A percentile compares a stretch with the other conserved stretches of the same genome.
Evolutionary conservation across 352 stramenopile species (phyloP).

Genomic region (Achlya hypogyna): DNA sequence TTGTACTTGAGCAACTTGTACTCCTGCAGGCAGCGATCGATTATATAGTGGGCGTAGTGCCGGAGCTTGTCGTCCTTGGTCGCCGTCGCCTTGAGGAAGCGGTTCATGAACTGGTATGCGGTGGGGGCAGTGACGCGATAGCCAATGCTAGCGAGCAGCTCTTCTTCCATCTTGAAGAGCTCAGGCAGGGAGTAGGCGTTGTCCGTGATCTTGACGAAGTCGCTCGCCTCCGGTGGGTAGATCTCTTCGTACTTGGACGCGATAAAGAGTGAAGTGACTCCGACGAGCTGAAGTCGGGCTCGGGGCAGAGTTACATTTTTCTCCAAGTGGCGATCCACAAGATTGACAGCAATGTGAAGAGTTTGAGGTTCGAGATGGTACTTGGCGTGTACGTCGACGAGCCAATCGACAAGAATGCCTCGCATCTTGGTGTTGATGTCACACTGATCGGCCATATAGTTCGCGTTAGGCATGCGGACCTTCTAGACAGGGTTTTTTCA

Average conservation of each 20-base stretch:
- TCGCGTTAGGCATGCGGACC: slow-evolving; percentile 42
- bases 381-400: slow-evolving; percentile 89
- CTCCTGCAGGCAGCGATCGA: slow-evolving; percentile 97
- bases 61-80: slow-evolving; percentile 64
- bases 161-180: slow-evolving; percentile 75
- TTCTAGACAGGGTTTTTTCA: slow-evolving; percentile 29
- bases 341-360: slow-evolving; percentile 72
- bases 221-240: slow-evolving; percentile 86
- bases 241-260: slow-evolving; percentile 98
- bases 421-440: slow-evolving; percentile 99
- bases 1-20: slow-evolving; percentile 97
- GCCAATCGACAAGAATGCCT: slow-evolving; percentile 99
- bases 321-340: slow-evolving; percentile 76
- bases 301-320: slow-evolving; percentile 60
- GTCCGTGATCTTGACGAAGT: slow-evolving; percentile 97
- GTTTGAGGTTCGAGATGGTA: slow-evolving; percentile 71
- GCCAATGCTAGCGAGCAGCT: slow-evolving; percentile 55
- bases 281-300: slow-evolving; percentile 92
- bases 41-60: slow-evolving; percentile 94
- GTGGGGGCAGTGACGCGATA: slow-evolving; percentile 81
- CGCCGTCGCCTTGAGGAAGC: slow-evolving; percentile 76
- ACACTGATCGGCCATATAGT: slow-evolving; percentile 83
- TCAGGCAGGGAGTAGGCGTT: slow-evolving; percentile 87
- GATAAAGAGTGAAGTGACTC: slow-evolving; percentile 93
- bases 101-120: slow-evolving; percentile 77